Percentiles rank a stretch among this genome's conserved stretches.
Conservation (phyloP, 768 basidiomycete genomes). For the Psilocybe sp. region DNA sequence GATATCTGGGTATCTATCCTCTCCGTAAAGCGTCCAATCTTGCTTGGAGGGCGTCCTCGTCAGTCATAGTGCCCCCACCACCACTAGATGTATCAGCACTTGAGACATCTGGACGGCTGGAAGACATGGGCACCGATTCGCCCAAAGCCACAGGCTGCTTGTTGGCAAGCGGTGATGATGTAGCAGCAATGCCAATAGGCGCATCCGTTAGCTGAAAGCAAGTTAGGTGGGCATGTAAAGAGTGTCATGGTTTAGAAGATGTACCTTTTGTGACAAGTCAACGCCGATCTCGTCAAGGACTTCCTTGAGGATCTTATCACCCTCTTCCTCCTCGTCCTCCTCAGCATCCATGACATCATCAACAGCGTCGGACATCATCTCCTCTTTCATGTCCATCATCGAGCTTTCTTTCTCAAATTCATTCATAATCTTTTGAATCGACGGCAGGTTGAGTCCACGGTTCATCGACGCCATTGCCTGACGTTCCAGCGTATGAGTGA, state of each 20-base stretch:
- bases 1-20: constrained; percentile 33
- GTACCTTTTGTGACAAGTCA: constrained; percentile 79
- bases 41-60: constrained; percentile 93
- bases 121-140: constrained; percentile 47
- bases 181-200: constrained; percentile 66
- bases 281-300: constrained; percentile 98
- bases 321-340: constrained; percentile 95
- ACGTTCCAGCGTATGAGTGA: constrained; percentile 4
- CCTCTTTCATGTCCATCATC: constrained; percentile 99
- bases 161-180: constrained; percentile 57
- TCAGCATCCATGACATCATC: constrained; percentile 97
- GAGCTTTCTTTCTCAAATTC: constrained; percentile 97
- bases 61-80: constrained; percentile 47
- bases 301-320: constrained; percentile 92
- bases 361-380: constrained; percentile 99
- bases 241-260: constrained; percentile 6
- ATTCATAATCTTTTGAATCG: constrained; percentile 94
- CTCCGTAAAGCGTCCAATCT: constrained; percentile 86
- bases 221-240: constrained; percentile 8
- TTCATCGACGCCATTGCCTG: constrained; percentile 99
- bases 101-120: constrained; percentile 27
- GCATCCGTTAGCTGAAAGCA: constrained; percentile 72
- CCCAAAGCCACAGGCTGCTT: constrained; percentile 87
- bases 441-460: constrained; percentile 89
- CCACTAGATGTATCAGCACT: constrained; percentile 37